Conservation (phyloP, 108 stramenopile genomes). For the Chaetoceros tenuissimus region DNA sequence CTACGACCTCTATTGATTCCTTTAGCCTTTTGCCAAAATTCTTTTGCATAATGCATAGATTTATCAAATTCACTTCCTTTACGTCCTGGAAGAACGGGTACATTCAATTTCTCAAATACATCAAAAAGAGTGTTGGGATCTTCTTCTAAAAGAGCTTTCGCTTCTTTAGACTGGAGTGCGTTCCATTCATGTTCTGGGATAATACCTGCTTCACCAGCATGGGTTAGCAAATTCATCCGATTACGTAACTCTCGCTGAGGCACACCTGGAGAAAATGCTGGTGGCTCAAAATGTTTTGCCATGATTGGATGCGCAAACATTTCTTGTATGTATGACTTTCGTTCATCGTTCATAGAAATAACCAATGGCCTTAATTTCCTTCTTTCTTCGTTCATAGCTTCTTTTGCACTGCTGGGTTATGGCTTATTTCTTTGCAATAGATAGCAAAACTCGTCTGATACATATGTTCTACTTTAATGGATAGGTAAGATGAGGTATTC, state of each 20-base stretch:
- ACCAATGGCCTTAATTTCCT: slow-evolving; percentile 67
- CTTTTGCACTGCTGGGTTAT: too few species aligned
- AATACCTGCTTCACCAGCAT: slow-evolving; percentile 55
- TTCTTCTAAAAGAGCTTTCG: slow-evolving; percentile 14
- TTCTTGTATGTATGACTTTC: slow-evolving; percentile 33
- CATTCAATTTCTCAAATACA: slow-evolving; percentile 24
- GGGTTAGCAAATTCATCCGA: slow-evolving; percentile 36
- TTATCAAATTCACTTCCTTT: slow-evolving; percentile 45
- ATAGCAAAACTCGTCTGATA: too few species aligned
- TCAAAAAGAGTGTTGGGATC: slow-evolving; percentile 22
- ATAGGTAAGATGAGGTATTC: too few species aligned
- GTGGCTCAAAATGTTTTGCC: slow-evolving; percentile 48
- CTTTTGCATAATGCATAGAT: slow-evolving; percentile 55
- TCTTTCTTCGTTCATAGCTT: too few species aligned
- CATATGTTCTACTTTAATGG: too few species aligned
- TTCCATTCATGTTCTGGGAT: slow-evolving; percentile 59
- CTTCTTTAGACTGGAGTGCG: slow-evolving; percentile 12
- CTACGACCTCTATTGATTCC: slow-evolving; percentile 66
- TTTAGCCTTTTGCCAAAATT: slow-evolving; percentile 79
- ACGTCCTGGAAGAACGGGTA: slow-evolving; percentile 33
- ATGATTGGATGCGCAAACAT: slow-evolving; percentile 61
- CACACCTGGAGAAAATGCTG: slow-evolving; percentile 64
- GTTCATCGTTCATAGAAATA: slow-evolving; percentile 53
- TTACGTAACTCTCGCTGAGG: slow-evolving; percentile 52
- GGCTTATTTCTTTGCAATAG: too few species aligned